These are phyloP conservation scores for Lipomyces orientalis DNA, from an alignment of 805 yeast species.

Conservation along the genomic window DNA sequence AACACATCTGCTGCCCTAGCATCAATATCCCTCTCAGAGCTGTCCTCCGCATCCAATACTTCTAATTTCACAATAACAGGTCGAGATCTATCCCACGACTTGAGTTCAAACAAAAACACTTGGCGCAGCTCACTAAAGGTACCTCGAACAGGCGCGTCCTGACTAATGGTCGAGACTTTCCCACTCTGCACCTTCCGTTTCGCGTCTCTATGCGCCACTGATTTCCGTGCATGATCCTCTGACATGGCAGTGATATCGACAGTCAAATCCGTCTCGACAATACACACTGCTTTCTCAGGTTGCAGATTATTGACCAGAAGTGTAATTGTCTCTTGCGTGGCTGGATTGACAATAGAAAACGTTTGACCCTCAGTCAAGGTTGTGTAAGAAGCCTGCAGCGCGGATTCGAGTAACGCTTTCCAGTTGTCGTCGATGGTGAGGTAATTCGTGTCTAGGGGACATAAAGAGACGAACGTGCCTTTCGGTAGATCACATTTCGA, in stretches of 20 bases:
- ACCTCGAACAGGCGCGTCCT: constrained; percentile 36
- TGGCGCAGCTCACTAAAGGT: constrained; percentile 11
- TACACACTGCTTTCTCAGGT: constrained; percentile 52
- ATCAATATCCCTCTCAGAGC: constrained; percentile 35
- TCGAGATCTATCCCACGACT: constrained; percentile 38
- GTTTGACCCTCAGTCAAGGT: constrained; percentile 53
- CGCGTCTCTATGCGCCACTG: constrained; percentile 39
- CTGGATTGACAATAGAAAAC: constrained; percentile 46
- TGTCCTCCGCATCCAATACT: background rate
- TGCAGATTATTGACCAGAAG: constrained; percentile 51
- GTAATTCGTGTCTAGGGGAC: constrained; percentile 48
- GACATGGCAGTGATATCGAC: constrained; percentile 51
- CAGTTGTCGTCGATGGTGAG: constrained; percentile 51
- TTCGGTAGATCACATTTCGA: constrained; percentile 50
- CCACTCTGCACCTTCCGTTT: constrained; percentile 17
- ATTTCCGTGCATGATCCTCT: constrained; percentile 52
- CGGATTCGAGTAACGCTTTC: constrained; percentile 60
- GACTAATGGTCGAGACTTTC: background rate
- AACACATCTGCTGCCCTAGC: constrained; percentile 30
- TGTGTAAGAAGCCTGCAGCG: constrained; percentile 57
- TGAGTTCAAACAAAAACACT: constrained; percentile 38
- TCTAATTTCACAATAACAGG: constrained; percentile 33
- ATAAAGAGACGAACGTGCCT: constrained; percentile 54
- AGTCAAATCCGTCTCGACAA: constrained; percentile 62
- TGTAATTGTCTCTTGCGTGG: constrained; percentile 36